These are phyloP conservation scores for Capsicum chinense DNA, from an alignment of 257 asterid species.

Conservation along the genomic window DNA sequence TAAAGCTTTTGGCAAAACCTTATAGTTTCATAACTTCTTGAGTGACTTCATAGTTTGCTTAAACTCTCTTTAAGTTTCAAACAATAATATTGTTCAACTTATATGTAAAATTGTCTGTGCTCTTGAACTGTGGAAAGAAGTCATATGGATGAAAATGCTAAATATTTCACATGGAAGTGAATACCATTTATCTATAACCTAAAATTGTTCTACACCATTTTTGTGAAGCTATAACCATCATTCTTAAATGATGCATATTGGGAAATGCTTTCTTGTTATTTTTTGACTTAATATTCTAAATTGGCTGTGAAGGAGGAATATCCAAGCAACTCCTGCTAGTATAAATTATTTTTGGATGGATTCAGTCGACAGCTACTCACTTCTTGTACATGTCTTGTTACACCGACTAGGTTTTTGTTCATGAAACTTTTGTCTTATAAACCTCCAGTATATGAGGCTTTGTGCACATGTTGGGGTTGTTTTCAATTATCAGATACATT, in stretches of 20 bases:
- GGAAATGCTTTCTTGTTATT: not conserved
- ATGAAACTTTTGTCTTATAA: not conserved
- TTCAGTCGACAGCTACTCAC: not conserved
- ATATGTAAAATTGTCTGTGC: not conserved
- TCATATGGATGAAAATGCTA: not conserved
- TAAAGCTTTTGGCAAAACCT: not conserved
- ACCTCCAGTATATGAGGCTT: not conserved
- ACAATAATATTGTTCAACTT: not conserved
- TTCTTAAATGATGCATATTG: not conserved
- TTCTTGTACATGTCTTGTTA: not conserved
- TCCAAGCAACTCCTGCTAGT: not conserved
- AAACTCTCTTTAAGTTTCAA: not conserved
- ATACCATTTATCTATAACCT: not conserved
- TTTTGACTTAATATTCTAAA: not conserved
- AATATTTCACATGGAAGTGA: conserved; percentile 22
- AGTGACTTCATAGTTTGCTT: not conserved
- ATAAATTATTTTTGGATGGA: not conserved
- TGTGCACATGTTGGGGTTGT: conserved; percentile 18
- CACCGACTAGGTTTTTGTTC: not conserved
- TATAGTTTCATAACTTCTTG: not conserved
- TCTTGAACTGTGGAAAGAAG: not conserved
- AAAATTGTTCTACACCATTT: not conserved
- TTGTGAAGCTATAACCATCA: not conserved
- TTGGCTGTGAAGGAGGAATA: conserved; percentile 3
- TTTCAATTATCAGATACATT: not conserved